These are phyloP conservation scores for Planoprotostelium fungivorum DNA, from an alignment of 78 protist species.

Conservation along the genomic window DNA sequence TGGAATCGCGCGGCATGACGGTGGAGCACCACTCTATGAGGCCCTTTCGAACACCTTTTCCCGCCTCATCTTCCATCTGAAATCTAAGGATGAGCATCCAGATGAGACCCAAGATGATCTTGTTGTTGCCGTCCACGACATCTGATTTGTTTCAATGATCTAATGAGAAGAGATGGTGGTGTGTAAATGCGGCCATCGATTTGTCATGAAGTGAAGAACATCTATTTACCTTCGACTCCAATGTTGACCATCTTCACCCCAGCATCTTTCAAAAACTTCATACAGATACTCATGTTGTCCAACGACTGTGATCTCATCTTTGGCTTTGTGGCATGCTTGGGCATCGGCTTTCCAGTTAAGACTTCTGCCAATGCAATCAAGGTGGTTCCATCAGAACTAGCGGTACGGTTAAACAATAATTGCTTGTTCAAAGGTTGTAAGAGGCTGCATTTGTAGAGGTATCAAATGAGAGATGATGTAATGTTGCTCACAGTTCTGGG, in stretches of 20 bases:
- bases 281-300: conserved; percentile 56
- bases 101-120: conserved; percentile 71
- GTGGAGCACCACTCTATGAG: background rate
- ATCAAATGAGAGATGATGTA: background rate
- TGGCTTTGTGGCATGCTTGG: conserved; percentile 34
- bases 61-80: conserved; percentile 70
- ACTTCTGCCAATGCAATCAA: conserved; percentile 75
- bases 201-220: background rate
- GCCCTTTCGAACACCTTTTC: conserved; percentile 52
- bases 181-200: background rate
- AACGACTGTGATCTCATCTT: conserved; percentile 59
- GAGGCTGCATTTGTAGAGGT: no score
- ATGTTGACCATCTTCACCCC: conserved; percentile 70
- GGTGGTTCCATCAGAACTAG: conserved; percentile 43
- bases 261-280: conserved; percentile 39
- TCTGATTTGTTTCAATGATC: background rate
- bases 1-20: conserved; percentile 39
- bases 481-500: conserved; percentile 33
- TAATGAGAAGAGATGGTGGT: background rate
- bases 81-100: conserved; percentile 76
- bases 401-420: background rate
- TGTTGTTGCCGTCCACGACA: conserved; percentile 61
- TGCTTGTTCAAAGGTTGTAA: no score
- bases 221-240: conserved; percentile 49
- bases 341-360: conserved; percentile 61